Conservation (phyloP, 495 filamentous ascomycete genomes). For the Daldinia caldariorum region DNA sequence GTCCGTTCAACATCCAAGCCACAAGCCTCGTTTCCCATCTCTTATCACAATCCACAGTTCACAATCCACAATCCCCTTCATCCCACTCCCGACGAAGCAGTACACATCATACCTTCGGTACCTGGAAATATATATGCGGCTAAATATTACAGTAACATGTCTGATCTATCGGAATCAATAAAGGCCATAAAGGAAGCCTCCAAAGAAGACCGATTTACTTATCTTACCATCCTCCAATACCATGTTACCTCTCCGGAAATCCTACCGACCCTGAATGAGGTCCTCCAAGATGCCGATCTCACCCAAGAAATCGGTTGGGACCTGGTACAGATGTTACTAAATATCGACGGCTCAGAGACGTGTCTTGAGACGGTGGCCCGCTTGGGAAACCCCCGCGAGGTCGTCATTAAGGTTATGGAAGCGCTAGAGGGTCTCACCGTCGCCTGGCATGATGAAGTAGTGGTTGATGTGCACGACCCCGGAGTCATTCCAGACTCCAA, state of each 20-base stretch:
- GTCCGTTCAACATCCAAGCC: slow-evolving; percentile 4
- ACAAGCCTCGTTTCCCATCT: slow-evolving; percentile 5
- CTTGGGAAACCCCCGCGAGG: slow-evolving; percentile 91
- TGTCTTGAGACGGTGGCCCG: slow-evolving; percentile 81
- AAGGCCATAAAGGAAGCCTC: slow-evolving; percentile 44
- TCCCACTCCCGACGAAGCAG: background rate
- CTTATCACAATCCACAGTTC: background rate
- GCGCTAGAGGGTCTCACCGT: slow-evolving; percentile 66
- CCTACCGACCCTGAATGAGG: slow-evolving; percentile 77
- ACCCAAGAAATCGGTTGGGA: slow-evolving; percentile 97
- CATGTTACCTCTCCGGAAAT: slow-evolving; percentile 76
- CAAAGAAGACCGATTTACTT: slow-evolving; percentile 78
- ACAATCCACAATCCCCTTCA: background rate
- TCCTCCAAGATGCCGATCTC: slow-evolving; percentile 83
- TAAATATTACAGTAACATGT: slow-evolving; percentile 29
- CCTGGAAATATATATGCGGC: background rate
- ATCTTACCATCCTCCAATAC: slow-evolving; percentile 86
- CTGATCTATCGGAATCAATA: slow-evolving; percentile 45
- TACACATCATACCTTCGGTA: background rate
- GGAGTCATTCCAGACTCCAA: slow-evolving; percentile 38
- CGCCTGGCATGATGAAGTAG: slow-evolving; percentile 61
- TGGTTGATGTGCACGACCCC: slow-evolving; percentile 49
- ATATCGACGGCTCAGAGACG: slow-evolving; percentile 74
- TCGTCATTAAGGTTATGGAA: slow-evolving; percentile 88
- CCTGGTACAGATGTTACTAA: slow-evolving; percentile 83